A percentile compares a stretch with the other conserved stretches of the same genome.
These are phyloP conservation scores for Berberis thunbergii DNA, from an alignment of 164 flowering plant species.

Conservation along the genomic window DNA sequence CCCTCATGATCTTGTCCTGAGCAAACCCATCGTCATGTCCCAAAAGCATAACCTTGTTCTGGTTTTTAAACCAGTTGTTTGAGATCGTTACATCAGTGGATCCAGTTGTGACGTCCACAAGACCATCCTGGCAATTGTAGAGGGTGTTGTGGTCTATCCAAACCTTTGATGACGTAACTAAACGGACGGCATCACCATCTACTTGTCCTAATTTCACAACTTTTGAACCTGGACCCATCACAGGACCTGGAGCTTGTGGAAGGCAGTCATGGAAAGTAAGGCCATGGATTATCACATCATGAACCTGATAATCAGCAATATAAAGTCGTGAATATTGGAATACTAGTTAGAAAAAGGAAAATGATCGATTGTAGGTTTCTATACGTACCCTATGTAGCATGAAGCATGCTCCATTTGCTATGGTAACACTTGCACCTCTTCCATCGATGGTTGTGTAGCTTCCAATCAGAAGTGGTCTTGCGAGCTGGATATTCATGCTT, in stretches of 20 bases:
- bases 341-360: neutral
- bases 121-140: conserved; percentile 48
- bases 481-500: conserved; percentile 57
- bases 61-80: conserved; percentile 76
- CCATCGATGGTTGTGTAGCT: conserved; percentile 73
- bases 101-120: conserved; percentile 64
- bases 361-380: neutral
- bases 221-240: conserved; percentile 45
- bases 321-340: neutral
- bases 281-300: conserved; percentile 68
- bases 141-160: conserved; percentile 2
- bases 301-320: conserved; percentile 21
- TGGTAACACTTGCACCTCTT: conserved; percentile 56
- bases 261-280: conserved; percentile 53
- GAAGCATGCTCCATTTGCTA: conserved; percentile 54
- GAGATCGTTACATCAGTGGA: conserved; percentile 71
- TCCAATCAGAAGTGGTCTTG: conserved; percentile 51
- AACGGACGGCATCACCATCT: neutral
- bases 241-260: conserved; percentile 33
- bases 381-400: conserved; percentile 33
- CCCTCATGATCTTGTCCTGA: neutral
- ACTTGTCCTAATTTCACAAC: conserved; percentile 24
- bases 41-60: conserved; percentile 77
- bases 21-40: conserved; percentile 1
- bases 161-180: neutral